Evolutionary conservation across 2,329 filamentous ascomycete species (phyloP).

Genomic region (Botrytis squamosa): DNA sequence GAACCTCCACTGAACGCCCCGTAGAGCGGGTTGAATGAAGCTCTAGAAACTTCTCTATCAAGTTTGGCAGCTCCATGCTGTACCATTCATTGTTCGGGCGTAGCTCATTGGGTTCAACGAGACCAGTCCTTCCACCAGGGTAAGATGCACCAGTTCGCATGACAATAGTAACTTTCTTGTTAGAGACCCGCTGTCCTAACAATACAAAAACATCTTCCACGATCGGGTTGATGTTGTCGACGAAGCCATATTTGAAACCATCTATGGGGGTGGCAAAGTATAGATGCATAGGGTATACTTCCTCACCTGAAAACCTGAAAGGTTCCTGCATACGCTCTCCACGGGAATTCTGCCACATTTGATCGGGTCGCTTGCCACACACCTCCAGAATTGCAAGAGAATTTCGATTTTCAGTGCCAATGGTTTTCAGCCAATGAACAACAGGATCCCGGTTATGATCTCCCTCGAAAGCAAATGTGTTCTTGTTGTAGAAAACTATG

Average conservation of each 20-base stretch:
- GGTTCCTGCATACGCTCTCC: not conserved
- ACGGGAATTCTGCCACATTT: not conserved
- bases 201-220: not conserved
- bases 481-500: not conserved
- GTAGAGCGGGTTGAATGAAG: not conserved
- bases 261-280: not conserved
- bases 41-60: not conserved
- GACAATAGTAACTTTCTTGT: not conserved
- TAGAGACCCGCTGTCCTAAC: not conserved
- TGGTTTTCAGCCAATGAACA: not conserved
- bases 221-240: not conserved
- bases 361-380: not conserved
- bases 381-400: not conserved
- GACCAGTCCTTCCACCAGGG: not conserved
- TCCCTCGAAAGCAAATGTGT: not conserved
- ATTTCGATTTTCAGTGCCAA: not conserved
- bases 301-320: not conserved
- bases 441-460: not conserved
- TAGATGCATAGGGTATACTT: not conserved
- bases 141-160: not conserved
- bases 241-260: not conserved
- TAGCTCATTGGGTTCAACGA: not conserved
- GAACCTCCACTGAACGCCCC: not conserved
- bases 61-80: not conserved
- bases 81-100: not conserved